Evolutionary conservation across 2,329 filamentous ascomycete species (phyloP).

Genomic region (Alternaria novae-zelandiae): DNA sequence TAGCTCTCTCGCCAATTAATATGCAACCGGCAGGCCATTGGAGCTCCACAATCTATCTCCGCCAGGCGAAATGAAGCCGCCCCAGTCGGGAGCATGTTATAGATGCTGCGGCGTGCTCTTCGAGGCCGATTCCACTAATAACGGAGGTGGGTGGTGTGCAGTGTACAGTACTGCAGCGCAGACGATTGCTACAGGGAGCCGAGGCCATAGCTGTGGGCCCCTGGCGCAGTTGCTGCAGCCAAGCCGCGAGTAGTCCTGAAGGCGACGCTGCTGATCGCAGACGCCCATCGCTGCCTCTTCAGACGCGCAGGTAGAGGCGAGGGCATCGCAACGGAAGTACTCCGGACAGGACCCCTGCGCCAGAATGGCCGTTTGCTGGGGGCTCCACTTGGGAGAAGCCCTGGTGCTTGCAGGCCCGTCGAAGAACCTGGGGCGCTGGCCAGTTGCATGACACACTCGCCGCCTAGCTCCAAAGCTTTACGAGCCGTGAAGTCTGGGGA

Average conservation of each 20-base stretch:
- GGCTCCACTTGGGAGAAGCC: slow-evolving; percentile 22
- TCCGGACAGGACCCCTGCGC: slow-evolving; percentile 25
- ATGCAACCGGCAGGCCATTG: slow-evolving; percentile 19
- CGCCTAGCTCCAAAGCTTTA: slow-evolving; percentile 12
- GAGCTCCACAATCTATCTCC: slow-evolving; percentile 23
- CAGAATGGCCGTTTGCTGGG: slow-evolving; percentile 28
- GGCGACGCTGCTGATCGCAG: slow-evolving; percentile 12
- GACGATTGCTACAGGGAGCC: slow-evolving; percentile 11
- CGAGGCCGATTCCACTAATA: not conserved
- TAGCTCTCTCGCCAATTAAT: slow-evolving; percentile 23
- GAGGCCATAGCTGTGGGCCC: slow-evolving; percentile 12
- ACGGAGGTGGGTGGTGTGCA: not conserved
- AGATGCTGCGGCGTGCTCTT: slow-evolving; percentile 9
- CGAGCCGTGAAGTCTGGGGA: slow-evolving; percentile 36
- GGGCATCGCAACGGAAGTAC: slow-evolving; percentile 15
- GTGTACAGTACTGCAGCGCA: not conserved
- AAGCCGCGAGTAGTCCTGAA: slow-evolving; percentile 11
- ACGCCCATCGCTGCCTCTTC: slow-evolving; percentile 12
- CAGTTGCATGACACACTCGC: slow-evolving; percentile 34
- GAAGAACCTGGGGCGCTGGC: slow-evolving; percentile 24
- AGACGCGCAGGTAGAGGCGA: slow-evolving; percentile 15
- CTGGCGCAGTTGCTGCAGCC: slow-evolving; percentile 14
- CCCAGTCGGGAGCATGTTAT: slow-evolving; percentile 9
- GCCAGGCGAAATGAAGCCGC: slow-evolving; percentile 22
- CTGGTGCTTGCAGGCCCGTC: slow-evolving; percentile 25